Percentiles rank a stretch among this genome's conserved stretches.
phyloP scores from a whole-genome alignment of 75 land plant species.

The Picea glauca region DNA sequence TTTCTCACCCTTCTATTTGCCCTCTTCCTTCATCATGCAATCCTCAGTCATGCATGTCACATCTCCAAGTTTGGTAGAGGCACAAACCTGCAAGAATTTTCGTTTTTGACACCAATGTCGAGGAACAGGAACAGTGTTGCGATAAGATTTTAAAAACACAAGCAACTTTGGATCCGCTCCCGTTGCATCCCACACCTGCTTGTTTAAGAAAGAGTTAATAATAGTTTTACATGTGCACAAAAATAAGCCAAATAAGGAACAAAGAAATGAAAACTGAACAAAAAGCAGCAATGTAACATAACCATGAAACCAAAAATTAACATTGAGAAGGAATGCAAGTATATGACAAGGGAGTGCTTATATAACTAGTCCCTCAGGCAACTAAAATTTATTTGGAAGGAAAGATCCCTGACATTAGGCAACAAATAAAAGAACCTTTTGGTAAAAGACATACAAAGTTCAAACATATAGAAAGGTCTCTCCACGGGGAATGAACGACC shows the following conservation, averaged over 20 bases:
- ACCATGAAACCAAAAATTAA: too few species aligned
- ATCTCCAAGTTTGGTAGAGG: slow-evolving; percentile 4
- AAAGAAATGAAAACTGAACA: background rate
- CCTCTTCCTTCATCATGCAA: slow-evolving; percentile 10
- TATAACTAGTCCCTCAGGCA: background rate
- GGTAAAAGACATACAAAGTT: too few species aligned
- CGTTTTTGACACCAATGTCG: slow-evolving; percentile 99
- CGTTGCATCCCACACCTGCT: slow-evolving; percentile 99
- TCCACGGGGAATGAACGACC: too few species aligned
- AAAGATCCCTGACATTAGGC: background rate
- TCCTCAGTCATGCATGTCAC: slow-evolving; percentile 17
- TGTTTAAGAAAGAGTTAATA: background rate
- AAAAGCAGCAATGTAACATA: background rate
- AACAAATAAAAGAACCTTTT: too few species aligned
- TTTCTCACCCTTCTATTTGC: slow-evolving; percentile 44
- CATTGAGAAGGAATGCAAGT: background rate
- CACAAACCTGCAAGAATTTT: slow-evolving; percentile 92
- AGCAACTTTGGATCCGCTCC: slow-evolving; percentile 95
- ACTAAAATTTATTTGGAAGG: background rate
- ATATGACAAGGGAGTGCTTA: background rate
- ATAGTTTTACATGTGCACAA: background rate
- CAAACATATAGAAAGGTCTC: too few species aligned
- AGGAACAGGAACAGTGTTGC: slow-evolving; percentile 99
- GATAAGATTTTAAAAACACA: slow-evolving; percentile 87
- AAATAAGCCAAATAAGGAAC: background rate